These are phyloP conservation scores for Lachancea lanzarotensis DNA, from an alignment of 805 yeast genomes.

Conservation along the genomic window DNA sequence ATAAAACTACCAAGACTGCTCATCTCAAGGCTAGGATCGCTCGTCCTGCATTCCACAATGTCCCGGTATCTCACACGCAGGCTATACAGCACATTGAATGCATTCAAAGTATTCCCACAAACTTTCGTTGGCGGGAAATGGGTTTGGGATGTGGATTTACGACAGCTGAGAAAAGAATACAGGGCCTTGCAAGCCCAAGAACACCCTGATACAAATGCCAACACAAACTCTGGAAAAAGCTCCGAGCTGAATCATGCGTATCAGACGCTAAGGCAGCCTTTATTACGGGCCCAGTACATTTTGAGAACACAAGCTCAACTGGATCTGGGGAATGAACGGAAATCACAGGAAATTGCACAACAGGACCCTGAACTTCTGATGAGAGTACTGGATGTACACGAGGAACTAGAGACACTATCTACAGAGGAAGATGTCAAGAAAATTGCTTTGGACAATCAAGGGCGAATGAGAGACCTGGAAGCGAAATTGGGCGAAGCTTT, in stretches of 20 bases:
- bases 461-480: slow-evolving; percentile 45
- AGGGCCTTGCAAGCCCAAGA: slow-evolving; percentile 60
- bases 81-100: slow-evolving; percentile 25
- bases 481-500: slow-evolving; percentile 43
- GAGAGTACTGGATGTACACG: slow-evolving; percentile 81
- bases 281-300: slow-evolving; percentile 60
- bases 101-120: slow-evolving; percentile 65
- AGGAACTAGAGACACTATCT: slow-evolving; percentile 62
- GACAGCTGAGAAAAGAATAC: slow-evolving; percentile 64
- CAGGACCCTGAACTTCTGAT: slow-evolving; percentile 55
- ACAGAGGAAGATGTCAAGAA: slow-evolving; percentile 50
- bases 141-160: slow-evolving; percentile 55
- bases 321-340: slow-evolving; percentile 57
- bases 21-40: no score
- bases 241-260: slow-evolving; percentile 73
- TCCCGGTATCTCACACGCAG: background rate
- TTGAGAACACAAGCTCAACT: slow-evolving; percentile 39
- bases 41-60: no score
- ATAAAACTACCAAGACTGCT: no score
- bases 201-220: slow-evolving; percentile 69
- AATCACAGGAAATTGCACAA: slow-evolving; percentile 38
- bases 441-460: slow-evolving; percentile 50
- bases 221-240: slow-evolving; percentile 28
- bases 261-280: slow-evolving; percentile 60
- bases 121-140: slow-evolving; percentile 65